phyloP scores from a whole-genome alignment of 257 asterid genomes.

The Henckelia pumila region DNA sequence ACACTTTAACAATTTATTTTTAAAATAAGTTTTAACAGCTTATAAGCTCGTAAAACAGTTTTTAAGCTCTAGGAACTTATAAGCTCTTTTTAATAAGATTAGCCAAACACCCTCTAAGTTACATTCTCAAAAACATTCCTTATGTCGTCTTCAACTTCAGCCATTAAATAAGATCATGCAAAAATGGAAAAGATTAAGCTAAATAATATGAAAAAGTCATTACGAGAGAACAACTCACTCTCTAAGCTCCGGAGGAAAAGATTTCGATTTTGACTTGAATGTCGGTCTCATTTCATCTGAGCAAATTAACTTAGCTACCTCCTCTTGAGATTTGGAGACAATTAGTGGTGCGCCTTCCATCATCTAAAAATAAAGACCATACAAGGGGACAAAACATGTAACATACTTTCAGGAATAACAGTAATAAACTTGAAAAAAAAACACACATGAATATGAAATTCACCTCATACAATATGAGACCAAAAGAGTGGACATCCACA shows the following conservation, averaged over 20 bases:
- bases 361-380: constrained; percentile 51
- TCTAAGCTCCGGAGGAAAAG: constrained; percentile 62
- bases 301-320: constrained; percentile 57
- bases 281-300: constrained; percentile 77
- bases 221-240: constrained; percentile 53
- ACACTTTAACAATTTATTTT: too few relatives aligned
- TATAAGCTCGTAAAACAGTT: too few relatives aligned
- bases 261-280: constrained; percentile 75
- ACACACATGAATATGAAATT: background rate
- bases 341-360: constrained; percentile 77
- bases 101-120: too few relatives aligned
- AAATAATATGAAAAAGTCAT: background rate
- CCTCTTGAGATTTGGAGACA: constrained; percentile 76
- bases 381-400: constrained; percentile 2
- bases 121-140: too few relatives aligned
- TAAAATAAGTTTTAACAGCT: too few relatives aligned
- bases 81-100: too few relatives aligned
- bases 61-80: too few relatives aligned
- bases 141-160: too few relatives aligned
- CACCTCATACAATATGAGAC: constrained; percentile 86
- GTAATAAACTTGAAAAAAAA: background rate
- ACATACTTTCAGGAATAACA: background rate
- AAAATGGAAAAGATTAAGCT: too few relatives aligned
- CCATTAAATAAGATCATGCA: too few relatives aligned
- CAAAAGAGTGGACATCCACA: constrained; percentile 87